Evolutionary conservation across 2,329 filamentous ascomycete genomes (phyloP).

Genomic region (Fusarium sp.): DNA sequence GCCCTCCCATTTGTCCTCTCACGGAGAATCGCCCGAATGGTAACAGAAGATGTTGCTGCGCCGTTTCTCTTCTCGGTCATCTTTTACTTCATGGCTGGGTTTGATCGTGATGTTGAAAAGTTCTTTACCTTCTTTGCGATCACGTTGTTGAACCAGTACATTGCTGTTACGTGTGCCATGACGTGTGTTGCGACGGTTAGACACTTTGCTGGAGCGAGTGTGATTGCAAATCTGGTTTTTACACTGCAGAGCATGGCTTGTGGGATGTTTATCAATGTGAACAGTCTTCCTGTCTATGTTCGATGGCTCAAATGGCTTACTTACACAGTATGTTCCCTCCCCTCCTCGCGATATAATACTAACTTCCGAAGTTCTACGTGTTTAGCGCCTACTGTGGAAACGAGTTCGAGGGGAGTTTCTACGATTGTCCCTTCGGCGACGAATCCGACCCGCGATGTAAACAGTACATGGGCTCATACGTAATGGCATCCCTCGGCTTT

Average conservation of each 20-base stretch:
- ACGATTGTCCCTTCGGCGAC: slow-evolving; percentile 76
- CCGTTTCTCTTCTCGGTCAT: slow-evolving; percentile 76
- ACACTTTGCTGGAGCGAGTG: slow-evolving; percentile 74
- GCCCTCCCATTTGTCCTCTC: slow-evolving; percentile 76
- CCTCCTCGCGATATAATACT: slow-evolving; percentile 15
- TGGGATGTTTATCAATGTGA: slow-evolving; percentile 78
- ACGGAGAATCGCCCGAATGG: slow-evolving; percentile 71
- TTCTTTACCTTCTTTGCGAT: slow-evolving; percentile 79
- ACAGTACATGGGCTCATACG: slow-evolving; percentile 74
- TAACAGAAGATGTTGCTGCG: slow-evolving; percentile 77
- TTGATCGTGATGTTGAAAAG: slow-evolving; percentile 68
- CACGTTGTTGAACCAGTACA: slow-evolving; percentile 75
- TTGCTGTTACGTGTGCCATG: slow-evolving; percentile 76
- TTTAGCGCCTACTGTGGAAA: slow-evolving; percentile 78
- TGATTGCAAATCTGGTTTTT: slow-evolving; percentile 77
- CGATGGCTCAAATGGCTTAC: slow-evolving; percentile 78
- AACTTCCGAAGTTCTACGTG: slow-evolving; percentile 65
- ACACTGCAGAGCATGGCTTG: slow-evolving; percentile 79
- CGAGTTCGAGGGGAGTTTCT: slow-evolving; percentile 77
- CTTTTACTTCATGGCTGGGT: slow-evolving; percentile 82
- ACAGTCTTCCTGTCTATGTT: slow-evolving; percentile 80
- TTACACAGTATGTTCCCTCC: slow-evolving; percentile 58
- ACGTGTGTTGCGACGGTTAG: slow-evolving; percentile 72
- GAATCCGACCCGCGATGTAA: slow-evolving; percentile 70
- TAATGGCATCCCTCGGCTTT: slow-evolving; percentile 75